Evolutionary conservation across 805 yeast species (phyloP), one percentile per base, ranked within the genome.

Genomic region (Suhomyces kilbournensis): DNA sequence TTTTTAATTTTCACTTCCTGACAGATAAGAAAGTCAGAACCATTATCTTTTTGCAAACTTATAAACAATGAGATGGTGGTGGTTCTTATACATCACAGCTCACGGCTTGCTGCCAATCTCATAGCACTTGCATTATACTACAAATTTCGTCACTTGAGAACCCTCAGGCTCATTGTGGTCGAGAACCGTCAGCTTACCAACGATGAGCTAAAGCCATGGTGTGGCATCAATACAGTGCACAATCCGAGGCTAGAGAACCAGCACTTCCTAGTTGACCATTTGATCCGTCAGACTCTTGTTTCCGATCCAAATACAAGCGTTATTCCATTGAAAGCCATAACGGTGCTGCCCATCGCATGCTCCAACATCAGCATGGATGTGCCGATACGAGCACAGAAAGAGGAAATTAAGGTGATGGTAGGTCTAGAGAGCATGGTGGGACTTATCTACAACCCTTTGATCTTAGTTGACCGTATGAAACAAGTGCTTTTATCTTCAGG

Each of bases 221-320:
- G 72, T 53, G 72, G 71, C 3, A 59, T 56, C 23, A 58, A 57
- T 25, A 65, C 64, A 1, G 40, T 64, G 1, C 61, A 55, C 30
- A 53, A 53, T 46, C 53, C 35, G 3, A 56, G 56, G 4, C 55
- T 57, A 17, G 30, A 35, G 17, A 51, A 54, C 43, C 47, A 48
- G 47, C 47, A 50, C 22, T 50, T 58, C 20, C 22, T 54, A 2
- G 14, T 47, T n/a, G 45, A 34, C 17, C 26, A 35, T 10, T 7
- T 61, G 12, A 47, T 60, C 22, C 9, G 30, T 12, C 20, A 5
- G 17, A 10, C 49, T 4, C 32, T 55, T 7, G 12, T 46, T 34
- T n/a, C 10, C 10, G 49, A 47, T 3, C 46, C 7, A 7, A 40
- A 43, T 26, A 15, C 39, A 10, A 32, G 34, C 23, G 10, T 25